Conservation (phyloP, 176 grass and related monocot genomes). For the Stipa capillata region DNA sequence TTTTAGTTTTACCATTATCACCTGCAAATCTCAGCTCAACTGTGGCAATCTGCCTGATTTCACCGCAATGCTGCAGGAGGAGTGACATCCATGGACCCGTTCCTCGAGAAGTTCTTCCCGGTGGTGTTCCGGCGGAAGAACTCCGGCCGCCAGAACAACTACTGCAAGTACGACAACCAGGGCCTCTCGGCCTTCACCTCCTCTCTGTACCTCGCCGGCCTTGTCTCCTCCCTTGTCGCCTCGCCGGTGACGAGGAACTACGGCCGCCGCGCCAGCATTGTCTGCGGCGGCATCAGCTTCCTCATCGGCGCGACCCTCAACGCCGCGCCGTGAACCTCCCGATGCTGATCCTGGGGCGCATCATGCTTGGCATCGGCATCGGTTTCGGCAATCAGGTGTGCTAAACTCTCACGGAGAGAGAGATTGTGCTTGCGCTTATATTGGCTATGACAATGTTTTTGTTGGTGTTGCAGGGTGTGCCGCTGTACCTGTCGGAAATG, state of each 20-base stretch:
- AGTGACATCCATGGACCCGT: constrained; percentile 91
- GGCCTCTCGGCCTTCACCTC: constrained; percentile 57
- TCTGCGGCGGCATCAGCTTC: constrained; percentile 82
- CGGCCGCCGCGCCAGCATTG: constrained; percentile 76
- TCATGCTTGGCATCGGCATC: constrained; percentile 91
- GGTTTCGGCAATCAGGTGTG: constrained; percentile 86
- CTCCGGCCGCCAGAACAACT: constrained; percentile 54
- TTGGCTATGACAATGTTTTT: background rate
- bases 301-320: constrained; percentile 75
- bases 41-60: background rate
- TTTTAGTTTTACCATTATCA: background rate
- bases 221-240: constrained; percentile 57
- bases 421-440: background rate
- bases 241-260: constrained; percentile 83
- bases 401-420: background rate
- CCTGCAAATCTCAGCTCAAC: background rate
- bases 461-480: constrained; percentile 42
- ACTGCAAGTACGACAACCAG: constrained; percentile 96
- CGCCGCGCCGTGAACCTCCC: constrained; percentile 51
- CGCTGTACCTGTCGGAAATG: constrained; percentile 90
- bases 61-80: constrained; percentile 42
- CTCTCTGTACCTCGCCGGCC: constrained; percentile 83
- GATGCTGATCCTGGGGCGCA: constrained; percentile 82
- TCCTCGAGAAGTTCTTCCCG: constrained; percentile 88
- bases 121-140: constrained; percentile 67